Evolutionary conservation across 495 filamentous ascomycete genomes (phyloP), one percentile per base, ranked within the genome.

Genomic region (Parachaetomium inaequale): DNA sequence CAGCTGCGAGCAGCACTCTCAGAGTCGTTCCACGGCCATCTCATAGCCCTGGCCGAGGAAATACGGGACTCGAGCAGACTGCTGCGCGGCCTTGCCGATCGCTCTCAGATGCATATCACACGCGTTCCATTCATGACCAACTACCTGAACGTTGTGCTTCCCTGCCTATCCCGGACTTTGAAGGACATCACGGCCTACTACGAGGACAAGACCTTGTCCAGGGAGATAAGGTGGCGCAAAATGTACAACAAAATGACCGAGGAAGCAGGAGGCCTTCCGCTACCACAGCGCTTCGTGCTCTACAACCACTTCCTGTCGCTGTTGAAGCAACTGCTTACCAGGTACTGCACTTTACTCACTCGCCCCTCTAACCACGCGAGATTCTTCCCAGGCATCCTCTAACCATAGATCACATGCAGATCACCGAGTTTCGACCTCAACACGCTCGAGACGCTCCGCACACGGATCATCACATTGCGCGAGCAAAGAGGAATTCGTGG

Each of bases 171-270:
- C 55, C 74, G 72, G 53, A 79, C 78, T 2, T 71, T 84, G 46
- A 69, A 74, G 43, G 82, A 85, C 60, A 85, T 85, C 67, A 78
- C 71, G 54, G 36, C 61, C 5, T 76, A 79, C 65, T 77, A 82
- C 62, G 80, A 80, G 43, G 78, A 85, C 61, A 79, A 75, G 59
- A 71, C 68, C 6, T 23, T 80, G 28, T 69, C 74, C 40, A 75
- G 75, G 49, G 74, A 78, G 59, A 71, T 72, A 38, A 71, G 80
- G 43, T 84, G 82, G 82, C 76, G 75, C 31, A 75, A 76, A 38
- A 83, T 84, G 80, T 78, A 80, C 59, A 74, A 82, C 72, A 76
- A 76, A 53, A 77, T 82, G 75, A 76, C 75, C 1, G 75, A 78
- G 32, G 79, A 79, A 65, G 76, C 75, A 42, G 75, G 70, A 3